phyloP scores from a whole-genome alignment of 257 asterid genomes.

The Lithospermum erythrorhizon region DNA sequence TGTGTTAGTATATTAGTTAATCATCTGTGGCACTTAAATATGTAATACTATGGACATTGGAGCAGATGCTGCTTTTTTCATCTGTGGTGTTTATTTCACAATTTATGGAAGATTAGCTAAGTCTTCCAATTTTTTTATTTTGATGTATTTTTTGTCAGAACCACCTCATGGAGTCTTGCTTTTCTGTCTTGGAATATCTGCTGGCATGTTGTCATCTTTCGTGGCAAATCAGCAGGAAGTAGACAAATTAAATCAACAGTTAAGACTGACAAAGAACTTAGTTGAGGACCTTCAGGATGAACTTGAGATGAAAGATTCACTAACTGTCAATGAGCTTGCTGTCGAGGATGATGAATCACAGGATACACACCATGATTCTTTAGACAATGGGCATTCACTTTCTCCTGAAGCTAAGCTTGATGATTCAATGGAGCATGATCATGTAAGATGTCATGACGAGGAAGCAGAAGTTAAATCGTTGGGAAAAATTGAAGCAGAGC shows the following conservation, averaged over 20 bases:
- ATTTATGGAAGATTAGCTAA: not conserved
- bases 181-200: slow-evolving; percentile 58
- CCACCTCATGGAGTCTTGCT: slow-evolving; percentile 30
- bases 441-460: slow-evolving; percentile 21
- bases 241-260: slow-evolving; percentile 39
- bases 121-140: slow-evolving; percentile 4
- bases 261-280: slow-evolving; percentile 60
- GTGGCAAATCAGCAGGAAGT: slow-evolving; percentile 45
- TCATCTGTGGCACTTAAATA: too few relatives aligned
- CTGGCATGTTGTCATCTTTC: slow-evolving; percentile 54
- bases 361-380: slow-evolving; percentile 26
- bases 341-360: slow-evolving; percentile 46
- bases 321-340: slow-evolving; percentile 70
- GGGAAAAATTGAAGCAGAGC: slow-evolving; percentile 88
- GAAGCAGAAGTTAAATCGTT: slow-evolving; percentile 52
- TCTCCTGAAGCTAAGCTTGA: slow-evolving; percentile 29
- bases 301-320: slow-evolving; percentile 82
- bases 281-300: slow-evolving; percentile 92
- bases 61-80: not conserved
- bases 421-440: slow-evolving; percentile 5
- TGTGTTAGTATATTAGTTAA: too few relatives aligned
- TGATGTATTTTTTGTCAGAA: slow-evolving; percentile 43
- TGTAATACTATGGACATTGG: not conserved
- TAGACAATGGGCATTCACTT: slow-evolving; percentile 18
- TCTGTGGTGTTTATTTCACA: too few relatives aligned